These are phyloP conservation scores for Kalmanozyma brasiliensis DNA, from an alignment of 1,284 basidiomycete species.

Conservation along the genomic window DNA sequence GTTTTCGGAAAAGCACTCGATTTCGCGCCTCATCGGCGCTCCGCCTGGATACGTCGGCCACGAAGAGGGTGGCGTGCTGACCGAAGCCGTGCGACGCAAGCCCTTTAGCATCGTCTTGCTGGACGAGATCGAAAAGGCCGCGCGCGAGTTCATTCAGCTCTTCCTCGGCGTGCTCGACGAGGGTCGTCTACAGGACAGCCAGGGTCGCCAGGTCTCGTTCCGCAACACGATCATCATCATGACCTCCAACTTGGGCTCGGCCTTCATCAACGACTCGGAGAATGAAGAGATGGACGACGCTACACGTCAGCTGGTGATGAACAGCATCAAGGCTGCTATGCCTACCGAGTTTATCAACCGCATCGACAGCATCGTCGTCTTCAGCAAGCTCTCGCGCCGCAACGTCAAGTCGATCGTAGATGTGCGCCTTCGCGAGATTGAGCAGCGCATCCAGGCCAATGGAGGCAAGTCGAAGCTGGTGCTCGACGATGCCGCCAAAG, in stretches of 20 bases:
- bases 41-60: slow-evolving; percentile 85
- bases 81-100: slow-evolving; percentile 69
- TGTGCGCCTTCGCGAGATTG: slow-evolving; percentile 73
- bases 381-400: slow-evolving; percentile 70
- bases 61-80: slow-evolving; percentile 80
- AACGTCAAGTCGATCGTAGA: slow-evolving; percentile 72
- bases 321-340: slow-evolving; percentile 71
- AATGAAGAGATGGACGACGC: slow-evolving; percentile 70
- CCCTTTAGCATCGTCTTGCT: slow-evolving; percentile 68
- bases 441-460: slow-evolving; percentile 79
- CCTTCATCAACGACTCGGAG: slow-evolving; percentile 71
- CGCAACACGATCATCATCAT: slow-evolving; percentile 68
- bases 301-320: slow-evolving; percentile 69
- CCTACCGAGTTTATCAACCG: slow-evolving; percentile 74
- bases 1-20: slow-evolving; percentile 71
- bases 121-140: slow-evolving; percentile 74
- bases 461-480: slow-evolving; percentile 81
- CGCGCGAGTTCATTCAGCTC: slow-evolving; percentile 90
- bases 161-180: slow-evolving; percentile 87
- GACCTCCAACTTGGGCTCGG: slow-evolving; percentile 73
- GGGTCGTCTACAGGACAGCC: slow-evolving; percentile 80
- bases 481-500: slow-evolving; percentile 80
- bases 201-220: slow-evolving; percentile 66
- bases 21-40: slow-evolving; percentile 71
- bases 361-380: slow-evolving; percentile 71